Evolutionary conservation across 2,329 filamentous ascomycete genomes (phyloP), one percentile per base, ranked within the genome.

Genomic region (Aspergillus udagawae): DNA sequence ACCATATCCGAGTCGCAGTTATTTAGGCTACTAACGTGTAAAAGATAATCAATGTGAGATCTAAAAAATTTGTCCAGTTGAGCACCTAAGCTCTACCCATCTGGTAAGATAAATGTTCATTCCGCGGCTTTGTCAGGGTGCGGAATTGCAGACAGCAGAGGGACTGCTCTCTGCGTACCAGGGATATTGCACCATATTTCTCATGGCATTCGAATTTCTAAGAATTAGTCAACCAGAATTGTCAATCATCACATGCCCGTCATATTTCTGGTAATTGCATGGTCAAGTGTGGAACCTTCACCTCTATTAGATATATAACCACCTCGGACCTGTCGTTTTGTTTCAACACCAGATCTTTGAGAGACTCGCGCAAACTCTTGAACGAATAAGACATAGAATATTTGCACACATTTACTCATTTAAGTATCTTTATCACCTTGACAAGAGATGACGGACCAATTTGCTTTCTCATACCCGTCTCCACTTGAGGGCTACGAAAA

Each of bases 381-480:
- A 38, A 38, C 6, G 2, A 38, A 38, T 0, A 3, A 38, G 6
- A 38, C 32, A 7, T 17, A 38, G 5, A 38, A 17, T 12, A 14
- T 7, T 10, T 6, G n/a, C 32, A 38, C 32, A 7, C 14, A 35
- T 2, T 35, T 35, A 17, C 32, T 20, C 21, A 21, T 45, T 23
- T 21, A 8, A 10, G 10, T 44, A 8, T 45, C 17, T 23, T 21
- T 52, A 52, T 27, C 38, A 55, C 47, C 38, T 47, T 32, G 45
- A 64, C 45, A 23, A 45, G 23, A 9, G 55, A 82, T 82, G 79
- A 74, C 79, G 28, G 80, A 83, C 59, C 76, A 80, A 54, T 80
- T 76, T 9, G 67, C 75, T 23, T 82, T 82, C 67, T 79, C 79
- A 20, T 83, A 83, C 66, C 83, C 80, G 9, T 83, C 78, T 8